Percentiles rank a stretch among this genome's conserved stretches.
Conservation (phyloP, 371 early-diverging fungal genomes). For the Lichtheimia corymbifera region DNA sequence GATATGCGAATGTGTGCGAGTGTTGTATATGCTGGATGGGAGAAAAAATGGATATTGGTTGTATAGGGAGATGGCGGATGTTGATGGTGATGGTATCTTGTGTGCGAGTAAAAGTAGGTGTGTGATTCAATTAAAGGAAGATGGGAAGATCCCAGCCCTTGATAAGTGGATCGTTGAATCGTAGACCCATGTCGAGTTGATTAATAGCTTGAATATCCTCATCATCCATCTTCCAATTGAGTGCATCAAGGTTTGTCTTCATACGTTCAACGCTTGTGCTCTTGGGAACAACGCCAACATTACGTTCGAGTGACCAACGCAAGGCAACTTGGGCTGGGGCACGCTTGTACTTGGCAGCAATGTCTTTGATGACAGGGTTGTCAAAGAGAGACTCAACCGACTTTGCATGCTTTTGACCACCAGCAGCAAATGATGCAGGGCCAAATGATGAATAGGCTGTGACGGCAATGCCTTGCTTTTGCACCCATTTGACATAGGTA, state of each 20-base stretch:
- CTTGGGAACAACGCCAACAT: slow-evolving; percentile 70
- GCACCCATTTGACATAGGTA: slow-evolving; percentile 26
- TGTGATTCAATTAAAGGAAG: slow-evolving; percentile 15
- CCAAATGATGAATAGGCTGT: slow-evolving; percentile 69
- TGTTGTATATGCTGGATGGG: neutral
- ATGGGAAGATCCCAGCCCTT: slow-evolving; percentile 27
- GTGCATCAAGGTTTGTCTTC: slow-evolving; percentile 37
- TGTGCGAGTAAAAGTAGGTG: neutral
- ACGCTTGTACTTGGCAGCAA: slow-evolving; percentile 41
- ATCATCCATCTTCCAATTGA: slow-evolving; percentile 32
- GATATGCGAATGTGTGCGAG: neutral
- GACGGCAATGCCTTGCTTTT: slow-evolving; percentile 52
- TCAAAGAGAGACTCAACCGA: slow-evolving; percentile 30
- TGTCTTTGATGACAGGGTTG: slow-evolving; percentile 40
- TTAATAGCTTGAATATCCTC: slow-evolving; percentile 36
- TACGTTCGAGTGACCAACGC: slow-evolving; percentile 60
- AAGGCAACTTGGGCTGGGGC: slow-evolving; percentile 54
- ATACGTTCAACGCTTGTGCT: slow-evolving; percentile 52
- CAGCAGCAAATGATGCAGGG: slow-evolving; percentile 56
- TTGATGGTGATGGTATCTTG: neutral
- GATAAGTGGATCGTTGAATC: slow-evolving; percentile 31
- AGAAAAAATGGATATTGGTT: neutral
- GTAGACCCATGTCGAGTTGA: slow-evolving; percentile 28
- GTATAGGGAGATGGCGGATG: neutral
- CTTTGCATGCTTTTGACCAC: slow-evolving; percentile 32